Evolutionary conservation across 2,329 filamentous ascomycete genomes (phyloP).

Genomic region (Penicillium hesseltinei): DNA sequence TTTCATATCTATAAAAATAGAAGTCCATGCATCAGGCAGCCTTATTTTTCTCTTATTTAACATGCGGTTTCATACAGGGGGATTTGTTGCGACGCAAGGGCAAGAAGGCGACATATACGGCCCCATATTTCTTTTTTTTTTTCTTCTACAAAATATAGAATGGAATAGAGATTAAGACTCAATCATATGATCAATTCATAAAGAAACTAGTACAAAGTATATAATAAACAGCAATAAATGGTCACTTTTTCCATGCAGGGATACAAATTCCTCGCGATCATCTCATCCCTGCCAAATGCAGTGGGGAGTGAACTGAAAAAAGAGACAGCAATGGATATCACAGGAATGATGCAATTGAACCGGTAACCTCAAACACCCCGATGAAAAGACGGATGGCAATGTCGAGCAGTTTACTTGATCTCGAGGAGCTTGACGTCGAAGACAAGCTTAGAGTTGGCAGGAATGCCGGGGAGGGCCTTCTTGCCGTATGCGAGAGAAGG

Average conservation of each 20-base stretch:
- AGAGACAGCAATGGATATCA: slow-evolving; percentile 39
- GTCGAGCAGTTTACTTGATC: slow-evolving; percentile 64
- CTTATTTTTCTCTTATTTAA: neutral
- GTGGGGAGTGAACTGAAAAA: slow-evolving; percentile 29
- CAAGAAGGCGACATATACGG: neutral
- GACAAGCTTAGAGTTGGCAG: slow-evolving; percentile 82
- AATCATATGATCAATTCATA: slow-evolving; percentile 14
- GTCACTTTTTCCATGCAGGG: slow-evolving; percentile 26
- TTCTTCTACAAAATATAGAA: neutral
- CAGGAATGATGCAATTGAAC: slow-evolving; percentile 32
- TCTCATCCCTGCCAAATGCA: slow-evolving; percentile 34
- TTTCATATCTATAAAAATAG: neutral
- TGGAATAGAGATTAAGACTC: slow-evolving; percentile 2
- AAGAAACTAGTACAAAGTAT: slow-evolving; percentile 15
- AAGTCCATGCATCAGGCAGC: neutral
- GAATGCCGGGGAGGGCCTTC: slow-evolving; percentile 78
- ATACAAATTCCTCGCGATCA: slow-evolving; percentile 31
- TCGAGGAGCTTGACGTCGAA: slow-evolving; percentile 88
- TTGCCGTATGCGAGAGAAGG: slow-evolving; percentile 85
- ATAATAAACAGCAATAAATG: slow-evolving; percentile 16
- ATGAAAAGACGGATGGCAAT: slow-evolving; percentile 17
- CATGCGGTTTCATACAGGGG: neutral
- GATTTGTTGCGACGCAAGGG: neutral
- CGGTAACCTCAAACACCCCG: slow-evolving; percentile 27
- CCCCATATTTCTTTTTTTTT: too few relatives aligned